phyloP scores from a whole-genome alignment of 2,329 filamentous ascomycete species.

The Talaromyces sp. region DNA sequence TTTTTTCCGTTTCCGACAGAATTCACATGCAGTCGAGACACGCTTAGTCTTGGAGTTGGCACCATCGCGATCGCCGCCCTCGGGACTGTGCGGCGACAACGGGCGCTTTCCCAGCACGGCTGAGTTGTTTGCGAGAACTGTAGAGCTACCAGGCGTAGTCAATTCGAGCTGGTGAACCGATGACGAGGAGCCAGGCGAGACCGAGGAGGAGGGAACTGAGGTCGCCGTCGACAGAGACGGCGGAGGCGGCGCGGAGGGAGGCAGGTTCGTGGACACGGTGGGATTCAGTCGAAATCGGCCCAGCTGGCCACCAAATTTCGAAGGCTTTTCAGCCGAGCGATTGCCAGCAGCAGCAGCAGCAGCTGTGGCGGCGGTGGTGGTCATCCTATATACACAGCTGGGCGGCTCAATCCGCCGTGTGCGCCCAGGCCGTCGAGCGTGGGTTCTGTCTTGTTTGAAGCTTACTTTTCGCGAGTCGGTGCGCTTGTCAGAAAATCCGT shows the following conservation, averaged over 20 bases:
- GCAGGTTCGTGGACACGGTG: not conserved
- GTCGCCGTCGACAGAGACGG: not conserved
- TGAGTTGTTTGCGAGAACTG: slow-evolving; percentile 7
- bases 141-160: not conserved
- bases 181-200: not conserved
- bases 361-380: slow-evolving; percentile 3
- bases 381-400: slow-evolving; percentile 2
- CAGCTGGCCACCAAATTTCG: slow-evolving; percentile 24
- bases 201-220: not conserved
- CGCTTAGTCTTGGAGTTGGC: slow-evolving; percentile 21
- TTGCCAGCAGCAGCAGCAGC: not conserved
- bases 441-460: not conserved
- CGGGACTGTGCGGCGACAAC: slow-evolving; percentile 10
- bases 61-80: slow-evolving; percentile 14
- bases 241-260: slow-evolving; percentile 7
- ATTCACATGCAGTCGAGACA: slow-evolving; percentile 36
- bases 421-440: not conserved
- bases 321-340: slow-evolving; percentile 5
- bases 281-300: slow-evolving; percentile 27
- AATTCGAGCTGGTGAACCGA: not conserved
- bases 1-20: slow-evolving; percentile 37
- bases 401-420: not conserved
- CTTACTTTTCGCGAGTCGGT: not conserved
- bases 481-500: not conserved
- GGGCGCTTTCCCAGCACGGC: slow-evolving; percentile 5